Percentiles rank a stretch among this genome's conserved stretches.
Evolutionary conservation across 1,284 basidiomycete species (phyloP).

Genomic region (Binderoboletus segoi): DNA sequence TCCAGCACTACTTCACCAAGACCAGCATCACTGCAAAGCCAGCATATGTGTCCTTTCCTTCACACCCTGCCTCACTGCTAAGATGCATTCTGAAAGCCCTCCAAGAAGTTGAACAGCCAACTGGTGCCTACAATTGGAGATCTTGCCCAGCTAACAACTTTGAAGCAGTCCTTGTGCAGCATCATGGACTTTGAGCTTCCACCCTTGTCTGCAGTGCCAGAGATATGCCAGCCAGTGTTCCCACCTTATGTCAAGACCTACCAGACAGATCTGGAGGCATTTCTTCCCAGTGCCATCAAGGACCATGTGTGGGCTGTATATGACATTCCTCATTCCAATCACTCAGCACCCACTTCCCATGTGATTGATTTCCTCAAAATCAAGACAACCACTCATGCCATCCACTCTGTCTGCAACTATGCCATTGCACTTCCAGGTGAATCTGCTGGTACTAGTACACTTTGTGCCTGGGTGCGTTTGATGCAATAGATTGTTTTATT

Average conservation of each 20-base stretch:
- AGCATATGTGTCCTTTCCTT: slow-evolving; percentile 52
- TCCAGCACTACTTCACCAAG: slow-evolving; percentile 89
- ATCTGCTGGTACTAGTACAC: slow-evolving; percentile 54
- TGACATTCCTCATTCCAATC: slow-evolving; percentile 7
- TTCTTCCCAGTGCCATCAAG: slow-evolving; percentile 69
- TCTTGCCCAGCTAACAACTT: slow-evolving; percentile 37
- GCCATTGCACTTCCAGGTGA: slow-evolving; percentile 79
- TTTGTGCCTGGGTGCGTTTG: too few species aligned
- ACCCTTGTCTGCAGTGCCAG: slow-evolving; percentile 64
- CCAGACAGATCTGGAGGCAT: slow-evolving; percentile 71
- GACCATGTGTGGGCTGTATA: slow-evolving; percentile 61
- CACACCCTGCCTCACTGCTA: not conserved
- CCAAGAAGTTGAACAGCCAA: slow-evolving; percentile 57
- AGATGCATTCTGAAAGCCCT: slow-evolving; percentile 38
- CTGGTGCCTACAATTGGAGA: slow-evolving; percentile 77
- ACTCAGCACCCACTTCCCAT: not conserved
- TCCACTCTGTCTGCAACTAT: slow-evolving; percentile 81
- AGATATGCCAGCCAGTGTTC: slow-evolving; percentile 45
- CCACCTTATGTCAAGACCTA: slow-evolving; percentile 60
- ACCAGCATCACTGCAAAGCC: slow-evolving; percentile 72
- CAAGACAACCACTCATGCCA: slow-evolving; percentile 73
- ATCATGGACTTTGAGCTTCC: slow-evolving; percentile 61
- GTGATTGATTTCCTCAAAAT: slow-evolving; percentile 61
- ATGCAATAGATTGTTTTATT: too few species aligned
- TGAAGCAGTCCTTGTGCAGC: slow-evolving; percentile 43